Base-by-base conservation (phyloP, 2,329 filamentous ascomycete genomes). In the Cadophora gregata region DNA sequence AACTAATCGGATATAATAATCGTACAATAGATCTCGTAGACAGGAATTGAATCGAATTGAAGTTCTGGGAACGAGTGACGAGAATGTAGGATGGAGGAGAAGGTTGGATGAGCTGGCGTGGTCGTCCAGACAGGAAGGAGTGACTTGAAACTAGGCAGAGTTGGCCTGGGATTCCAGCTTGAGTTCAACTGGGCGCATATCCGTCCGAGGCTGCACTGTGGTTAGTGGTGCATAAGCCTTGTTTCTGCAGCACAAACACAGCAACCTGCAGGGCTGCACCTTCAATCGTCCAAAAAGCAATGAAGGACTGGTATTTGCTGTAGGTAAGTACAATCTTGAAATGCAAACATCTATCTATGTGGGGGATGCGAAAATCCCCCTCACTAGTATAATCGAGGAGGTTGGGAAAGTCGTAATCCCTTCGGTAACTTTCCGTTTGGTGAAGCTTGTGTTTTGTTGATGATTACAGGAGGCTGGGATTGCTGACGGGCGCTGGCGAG, bases 131-230 rank as follows among this genome's bases (percentile, higher is more conserved):
- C 16, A 51, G 48, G 50, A 36, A 24, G 29, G 53, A 56, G 31
- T 24, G 50, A 53, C 50, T 58, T 16, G 36, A 45, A 59, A 59
- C 56, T 59, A 59, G 56, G 56, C 56, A 45, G 36, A 45, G 36
- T 42, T 59, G 56, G 56, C 14, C 19, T 16, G 10, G 38, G 14
- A 42, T 16, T 16, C 12, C 38, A 42, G 38, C 38, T 42, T 42
- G 38, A 42, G 38, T 16, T 42, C 38, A 42, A 42, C 38, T 25
- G 12, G 21, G 21, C 16, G 56, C 56, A 59, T 59, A 36, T 56
- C 53, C 53, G 56, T 56, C 53, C 53, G 31, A 56, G 29, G 53
- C 53, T 56, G 29, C 38, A 19, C 5, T 16, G 38, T 27, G 25
- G n/a, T n/a, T 3, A 6, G 50, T n/a, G 27, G 27, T 53, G 27